Conservation (phyloP, 2,329 filamentous ascomycete genomes). For the Aspergillus sp. region DNA sequence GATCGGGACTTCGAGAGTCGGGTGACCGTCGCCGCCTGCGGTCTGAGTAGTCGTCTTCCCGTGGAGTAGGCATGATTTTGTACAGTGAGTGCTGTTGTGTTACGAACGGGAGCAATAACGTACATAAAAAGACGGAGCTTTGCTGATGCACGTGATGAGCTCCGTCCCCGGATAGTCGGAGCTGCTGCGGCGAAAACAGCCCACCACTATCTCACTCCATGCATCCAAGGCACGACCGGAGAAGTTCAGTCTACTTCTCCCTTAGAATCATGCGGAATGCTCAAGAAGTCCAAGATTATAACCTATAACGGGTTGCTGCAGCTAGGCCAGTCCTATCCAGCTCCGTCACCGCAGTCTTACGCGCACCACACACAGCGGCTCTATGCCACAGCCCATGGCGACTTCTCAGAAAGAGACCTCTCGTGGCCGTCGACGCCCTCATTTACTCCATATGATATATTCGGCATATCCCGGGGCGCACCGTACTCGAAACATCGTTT, state of each 20-base stretch:
- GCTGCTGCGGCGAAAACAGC: background rate
- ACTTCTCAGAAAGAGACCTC: conserved; percentile 30
- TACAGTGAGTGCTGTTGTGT: background rate
- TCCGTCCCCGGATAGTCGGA: background rate
- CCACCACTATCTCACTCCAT: background rate
- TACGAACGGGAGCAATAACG: background rate
- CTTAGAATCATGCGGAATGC: conserved; percentile 43
- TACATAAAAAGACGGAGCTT: background rate
- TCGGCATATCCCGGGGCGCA: conserved; percentile 60
- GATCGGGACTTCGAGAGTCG: conserved; percentile 17
- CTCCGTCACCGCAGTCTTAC: conserved; percentile 19
- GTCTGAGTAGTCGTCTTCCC: conserved; percentile 18
- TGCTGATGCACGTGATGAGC: conserved; percentile 3
- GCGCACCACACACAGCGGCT: conserved; percentile 22
- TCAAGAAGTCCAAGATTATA: conserved; percentile 47
- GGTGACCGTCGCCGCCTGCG: conserved; percentile 23
- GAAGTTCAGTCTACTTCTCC: conserved; percentile 21
- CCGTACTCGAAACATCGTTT: conserved; percentile 81
- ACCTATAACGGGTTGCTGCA: conserved; percentile 40
- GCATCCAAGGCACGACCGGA: background rate
- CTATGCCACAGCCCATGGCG: conserved; percentile 35
- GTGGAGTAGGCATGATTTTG: conserved; percentile 26
- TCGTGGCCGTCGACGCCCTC: conserved; percentile 45
- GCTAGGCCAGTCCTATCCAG: conserved; percentile 25
- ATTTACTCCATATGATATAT: conserved; percentile 84